Conservation (phyloP, 768 basidiomycete genomes). For the Kwoniella newhampshirensis region DNA sequence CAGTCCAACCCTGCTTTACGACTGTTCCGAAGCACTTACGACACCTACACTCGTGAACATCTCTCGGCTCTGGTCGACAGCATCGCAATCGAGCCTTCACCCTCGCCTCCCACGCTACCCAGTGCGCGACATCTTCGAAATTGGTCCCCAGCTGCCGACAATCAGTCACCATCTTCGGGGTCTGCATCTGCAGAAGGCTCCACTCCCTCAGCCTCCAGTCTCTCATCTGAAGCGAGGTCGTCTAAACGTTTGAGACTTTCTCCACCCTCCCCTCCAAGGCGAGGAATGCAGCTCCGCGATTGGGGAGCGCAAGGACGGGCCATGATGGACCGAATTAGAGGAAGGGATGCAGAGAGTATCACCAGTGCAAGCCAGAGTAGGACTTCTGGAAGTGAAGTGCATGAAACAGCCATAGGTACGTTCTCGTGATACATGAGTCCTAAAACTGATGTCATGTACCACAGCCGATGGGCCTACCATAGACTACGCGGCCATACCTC, state of each 20-base stretch:
- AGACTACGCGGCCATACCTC: conserved; percentile 31
- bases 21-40: conserved; percentile 90
- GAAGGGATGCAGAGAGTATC: conserved; percentile 33
- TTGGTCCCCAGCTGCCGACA: conserved; percentile 25
- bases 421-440: neutral
- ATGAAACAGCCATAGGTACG: conserved; percentile 19
- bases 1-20: conserved; percentile 31
- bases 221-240: conserved; percentile 24
- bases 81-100: conserved; percentile 62
- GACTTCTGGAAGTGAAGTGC: conserved; percentile 5
- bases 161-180: conserved; percentile 6
- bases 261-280: conserved; percentile 28
- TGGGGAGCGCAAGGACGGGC: conserved; percentile 49
- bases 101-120: conserved; percentile 29
- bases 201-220: conserved; percentile 11
- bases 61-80: conserved; percentile 91
- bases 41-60: conserved; percentile 92
- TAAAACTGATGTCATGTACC: conserved; percentile 1
- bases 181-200: conserved; percentile 21
- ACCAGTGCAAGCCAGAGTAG: conserved; percentile 36
- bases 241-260: conserved; percentile 39
- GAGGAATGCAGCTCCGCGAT: conserved; percentile 22
- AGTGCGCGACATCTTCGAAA: conserved; percentile 14
- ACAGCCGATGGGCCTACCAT: conserved; percentile 20
- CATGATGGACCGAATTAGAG: conserved; percentile 47